phyloP scores from a whole-genome alignment of 23 red algal genomes.

The Gracilaria gracilis region DNA sequence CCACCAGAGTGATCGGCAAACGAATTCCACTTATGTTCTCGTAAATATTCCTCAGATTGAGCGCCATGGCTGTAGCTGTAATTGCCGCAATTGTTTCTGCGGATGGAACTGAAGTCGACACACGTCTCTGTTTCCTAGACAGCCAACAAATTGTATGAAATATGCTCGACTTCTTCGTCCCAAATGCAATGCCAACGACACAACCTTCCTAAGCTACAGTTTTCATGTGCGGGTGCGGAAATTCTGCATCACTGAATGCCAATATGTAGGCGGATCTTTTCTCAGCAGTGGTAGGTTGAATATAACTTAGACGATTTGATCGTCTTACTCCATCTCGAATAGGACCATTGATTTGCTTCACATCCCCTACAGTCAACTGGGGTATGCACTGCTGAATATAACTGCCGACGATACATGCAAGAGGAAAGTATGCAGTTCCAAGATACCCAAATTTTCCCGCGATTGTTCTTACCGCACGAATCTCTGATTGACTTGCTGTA shows the following conservation, averaged over 20 bases:
- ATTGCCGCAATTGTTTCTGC: too few species aligned
- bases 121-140: neutral
- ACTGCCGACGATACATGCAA: neutral
- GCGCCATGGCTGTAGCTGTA: too few species aligned
- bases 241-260: too few species aligned
- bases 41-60: neutral
- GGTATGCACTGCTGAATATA: constrained; percentile 22
- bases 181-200: neutral
- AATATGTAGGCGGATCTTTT: too few species aligned
- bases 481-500: too few species aligned
- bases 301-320: too few species aligned
- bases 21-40: neutral
- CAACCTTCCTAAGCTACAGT: neutral
- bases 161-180: neutral
- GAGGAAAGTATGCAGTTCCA: neutral
- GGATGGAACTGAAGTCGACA: too few species aligned
- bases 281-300: too few species aligned
- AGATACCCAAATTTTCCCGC: too few species aligned
- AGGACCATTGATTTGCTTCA: neutral
- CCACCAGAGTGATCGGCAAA: neutral
- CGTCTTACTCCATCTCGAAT: too few species aligned
- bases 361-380: neutral
- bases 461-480: too few species aligned
- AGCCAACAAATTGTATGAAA: constrained; percentile 17
- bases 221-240: neutral